Conservation (phyloP, 116 monocot species). For the Cymodocea nodosa region DNA sequence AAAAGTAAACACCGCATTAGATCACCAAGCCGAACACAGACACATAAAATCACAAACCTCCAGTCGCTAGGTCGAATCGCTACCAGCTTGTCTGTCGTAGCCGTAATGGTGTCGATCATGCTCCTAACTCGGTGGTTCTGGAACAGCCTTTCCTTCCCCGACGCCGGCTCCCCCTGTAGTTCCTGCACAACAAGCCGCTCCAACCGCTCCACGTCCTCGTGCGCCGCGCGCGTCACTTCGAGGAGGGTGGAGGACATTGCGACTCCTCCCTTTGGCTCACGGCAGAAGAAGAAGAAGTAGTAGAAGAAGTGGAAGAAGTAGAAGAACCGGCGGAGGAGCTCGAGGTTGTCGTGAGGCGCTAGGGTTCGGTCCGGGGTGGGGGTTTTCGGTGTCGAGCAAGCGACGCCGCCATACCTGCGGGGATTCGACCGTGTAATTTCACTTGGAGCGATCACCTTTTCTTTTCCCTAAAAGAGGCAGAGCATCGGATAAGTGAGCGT, state of each 20-base stretch:
- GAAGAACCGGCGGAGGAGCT: too few relatives aligned
- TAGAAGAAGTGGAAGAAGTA: too few relatives aligned
- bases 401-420: too few relatives aligned
- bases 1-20: not conserved
- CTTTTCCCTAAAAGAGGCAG: too few relatives aligned
- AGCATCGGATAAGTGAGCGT: too few relatives aligned
- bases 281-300: too few relatives aligned
- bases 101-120: slow-evolving; percentile 61
- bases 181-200: slow-evolving; percentile 79
- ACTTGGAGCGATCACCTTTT: too few relatives aligned
- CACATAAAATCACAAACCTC: not conserved
- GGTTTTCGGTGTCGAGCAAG: too few relatives aligned
- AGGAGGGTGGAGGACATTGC: slow-evolving; percentile 85
- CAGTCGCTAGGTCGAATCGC: not conserved
- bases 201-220: slow-evolving; percentile 89
- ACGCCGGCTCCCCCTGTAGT: slow-evolving; percentile 79
- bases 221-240: slow-evolving; percentile 76
- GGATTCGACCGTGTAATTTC: too few relatives aligned
- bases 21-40: not conserved
- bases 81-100: slow-evolving; percentile 71
- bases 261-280: too few relatives aligned
- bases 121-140: slow-evolving; percentile 85
- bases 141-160: slow-evolving; percentile 68
- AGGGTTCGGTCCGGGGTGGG: too few relatives aligned
- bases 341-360: too few relatives aligned